Evolutionary conservation across 139 green algal genomes (phyloP), one percentile per base, ranked within the genome.

Genomic region (Edaphochlamys debaryana): DNA sequence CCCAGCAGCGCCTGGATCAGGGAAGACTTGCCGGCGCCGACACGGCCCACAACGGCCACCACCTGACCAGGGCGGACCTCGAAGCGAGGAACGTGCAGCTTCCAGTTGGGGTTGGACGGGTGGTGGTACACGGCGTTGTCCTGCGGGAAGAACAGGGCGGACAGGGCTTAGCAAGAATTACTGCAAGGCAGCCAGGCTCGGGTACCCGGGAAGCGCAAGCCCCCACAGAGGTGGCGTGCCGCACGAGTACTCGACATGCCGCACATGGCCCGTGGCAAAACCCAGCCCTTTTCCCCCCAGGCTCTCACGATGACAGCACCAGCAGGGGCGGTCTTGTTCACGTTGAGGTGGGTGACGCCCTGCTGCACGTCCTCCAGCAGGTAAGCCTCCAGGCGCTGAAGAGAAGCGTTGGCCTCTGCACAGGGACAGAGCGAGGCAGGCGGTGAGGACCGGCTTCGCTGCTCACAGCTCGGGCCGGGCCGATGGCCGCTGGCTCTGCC

Each of bases 71-170:
- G n/a, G n/a, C n/a, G n/a, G n/a, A n/a, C n/a, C n/a, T n/a, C n/a
- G n/a, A n/a, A n/a, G n/a, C n/a, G n/a, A n/a, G n/a, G n/a, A 4
- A 90, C 52, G 64, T 81, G 67, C 34, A 90, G 77, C 64, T 54
- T 68, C 70, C 87, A 90, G 69, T 85, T 83, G 40, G 72, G 67
- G 36, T 78, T 75, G 69, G 66, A 40, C 19, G 64, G 40, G 88
- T 92, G 88, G 74, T 80, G 86, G 67, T 89, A 87, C 48, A 89
- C 69, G 25, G 77, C 88, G 52, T 89, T 67, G 62, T 90, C 79
- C 25, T 89, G 82, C 60, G 56, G 64, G 27, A 54, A 40, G 4
- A 13, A 38, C 25, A 0, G 62, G 62, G 4, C 0, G 62, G 50
- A 2, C 23, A 2, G 50, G 6, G 25, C 20, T 19, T 19, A 22